These are phyloP conservation scores for Cordyceps tenuipes DNA, from an alignment of 2,329 filamentous ascomycete genomes.

Conservation along the genomic window DNA sequence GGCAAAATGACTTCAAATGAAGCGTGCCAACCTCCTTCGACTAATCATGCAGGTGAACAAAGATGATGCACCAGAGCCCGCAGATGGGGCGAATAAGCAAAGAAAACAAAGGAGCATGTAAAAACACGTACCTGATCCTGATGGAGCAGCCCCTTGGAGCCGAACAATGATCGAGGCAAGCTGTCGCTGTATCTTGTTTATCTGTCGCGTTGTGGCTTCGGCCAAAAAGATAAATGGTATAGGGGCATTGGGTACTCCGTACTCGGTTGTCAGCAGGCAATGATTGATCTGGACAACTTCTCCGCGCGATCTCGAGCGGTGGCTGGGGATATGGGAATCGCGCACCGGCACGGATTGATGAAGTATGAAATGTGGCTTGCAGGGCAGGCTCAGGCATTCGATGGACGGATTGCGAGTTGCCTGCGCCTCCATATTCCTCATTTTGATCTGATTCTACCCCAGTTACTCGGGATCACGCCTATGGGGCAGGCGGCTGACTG, in stretches of 20 bases:
- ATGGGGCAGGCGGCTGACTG: not conserved
- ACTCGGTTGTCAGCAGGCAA: no score
- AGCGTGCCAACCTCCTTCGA: no score
- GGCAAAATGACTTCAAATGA: not conserved
- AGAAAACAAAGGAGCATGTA: not conserved
- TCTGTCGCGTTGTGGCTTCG: conserved; percentile 1
- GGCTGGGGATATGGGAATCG: not conserved
- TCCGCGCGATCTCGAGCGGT: not conserved
- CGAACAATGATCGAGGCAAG: no score
- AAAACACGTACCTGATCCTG: not conserved
- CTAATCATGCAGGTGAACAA: not conserved
- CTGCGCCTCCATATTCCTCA: not conserved
- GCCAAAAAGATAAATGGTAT: not conserved
- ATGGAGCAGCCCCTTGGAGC: no score
- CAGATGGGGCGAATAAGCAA: not conserved
- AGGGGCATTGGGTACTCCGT: not conserved
- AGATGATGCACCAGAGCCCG: not conserved
- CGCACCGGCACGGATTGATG: not conserved
- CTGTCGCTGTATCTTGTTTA: not conserved
- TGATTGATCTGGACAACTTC: not conserved
- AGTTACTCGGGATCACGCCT: conserved; percentile 5
- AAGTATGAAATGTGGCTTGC: not conserved
- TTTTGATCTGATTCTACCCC: not conserved
- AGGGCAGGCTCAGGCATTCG: not conserved
- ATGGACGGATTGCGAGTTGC: not conserved